Percentiles rank a stretch among this genome's conserved stretches.
These are phyloP conservation scores for Chaetomium sp. DNA, from an alignment of 2,329 filamentous ascomycete species.

Conservation along the genomic window DNA sequence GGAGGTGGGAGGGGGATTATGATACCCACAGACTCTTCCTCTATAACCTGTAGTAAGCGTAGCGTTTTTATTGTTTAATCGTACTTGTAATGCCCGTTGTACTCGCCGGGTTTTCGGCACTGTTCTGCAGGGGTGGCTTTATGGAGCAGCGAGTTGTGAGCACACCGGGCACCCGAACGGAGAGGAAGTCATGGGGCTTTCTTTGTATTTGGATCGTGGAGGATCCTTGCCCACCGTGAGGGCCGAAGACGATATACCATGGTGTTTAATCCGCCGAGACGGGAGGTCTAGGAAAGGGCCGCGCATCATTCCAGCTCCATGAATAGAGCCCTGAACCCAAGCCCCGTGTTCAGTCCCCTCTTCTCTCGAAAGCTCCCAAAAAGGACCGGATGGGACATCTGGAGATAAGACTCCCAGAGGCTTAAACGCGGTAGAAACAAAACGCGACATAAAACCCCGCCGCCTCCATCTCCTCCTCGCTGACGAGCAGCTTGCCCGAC, in stretches of 20 bases:
- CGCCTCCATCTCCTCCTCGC: conserved; percentile 87
- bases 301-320: not conserved
- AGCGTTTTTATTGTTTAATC: conserved; percentile 27
- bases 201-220: not conserved
- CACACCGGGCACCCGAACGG: not conserved
- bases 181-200: not conserved
- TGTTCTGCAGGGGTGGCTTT: not conserved
- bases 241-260: not conserved
- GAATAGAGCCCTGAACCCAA: not conserved
- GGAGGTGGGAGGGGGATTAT: conserved; percentile 9
- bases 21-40: conserved; percentile 26
- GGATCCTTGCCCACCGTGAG: not conserved
- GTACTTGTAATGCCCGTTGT: conserved; percentile 17
- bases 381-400: too few relatives aligned
- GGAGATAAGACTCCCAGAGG: not conserved
- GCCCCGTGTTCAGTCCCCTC: too few relatives aligned
- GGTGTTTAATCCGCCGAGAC: not conserved
- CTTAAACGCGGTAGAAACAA: conserved; percentile 86
- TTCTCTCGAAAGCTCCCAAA: not conserved
- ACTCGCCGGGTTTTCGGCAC: not conserved
- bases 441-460: conserved; percentile 91
- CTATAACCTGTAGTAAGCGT: conserved; percentile 16
- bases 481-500: conserved; percentile 68
- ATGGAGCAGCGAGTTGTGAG: not conserved
- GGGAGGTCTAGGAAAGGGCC: not conserved